Base-by-base conservation (phyloP, 2,329 filamentous ascomycete genomes). In the Colletotrichum sp. region DNA sequence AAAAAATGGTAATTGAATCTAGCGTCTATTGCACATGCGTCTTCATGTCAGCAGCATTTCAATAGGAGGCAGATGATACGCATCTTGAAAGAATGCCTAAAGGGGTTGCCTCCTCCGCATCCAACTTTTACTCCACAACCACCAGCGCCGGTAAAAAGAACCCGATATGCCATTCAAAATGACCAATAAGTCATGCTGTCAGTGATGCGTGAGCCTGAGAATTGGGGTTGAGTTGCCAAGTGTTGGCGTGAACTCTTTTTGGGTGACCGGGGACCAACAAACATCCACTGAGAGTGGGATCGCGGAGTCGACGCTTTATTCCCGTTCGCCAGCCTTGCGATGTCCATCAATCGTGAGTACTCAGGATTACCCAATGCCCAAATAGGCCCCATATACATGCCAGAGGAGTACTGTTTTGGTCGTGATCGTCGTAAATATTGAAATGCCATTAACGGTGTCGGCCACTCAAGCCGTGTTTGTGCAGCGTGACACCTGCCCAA, bases 371-470 rank as follows among this genome's bases (percentile, higher is more conserved):
- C 6, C n/a, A 48, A 0, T 10, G n/a, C 43, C 10, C 43, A 52
- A 52, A 52, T 13, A 22, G 43, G 43, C 6, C n/a, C 43, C n/a
- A 13, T 10, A 10, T 22, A 13, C n/a, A 52, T 52, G 43, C 43
- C 10, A 22, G 6, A 52, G 6, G 22, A 22, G 0, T 22, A n/a
- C 6, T 8, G 2, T 22, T 52, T 22, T 22, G n/a, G 43, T 13
- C 43, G 0, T 52, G 43, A 52, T 52, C 43, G 43, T 52, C n/a
- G 43, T 22, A 52, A 52, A 0, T 52, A 52, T 52, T 52, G 43
- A 22, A 8, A 13, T 13, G 0, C 0, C n/a, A 22, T 48, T 43
- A 10, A 22, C 7, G 18, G 1, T 1, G n/a, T 48, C 0, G 6
- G 39, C 39, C 18, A 3, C 39, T 48, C 39, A 48, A 48, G 39